Evolutionary conservation across 371 early-diverging fungal genomes (phyloP), one percentile per base, ranked within the genome.

Genomic region (Mortierella sp.): DNA sequence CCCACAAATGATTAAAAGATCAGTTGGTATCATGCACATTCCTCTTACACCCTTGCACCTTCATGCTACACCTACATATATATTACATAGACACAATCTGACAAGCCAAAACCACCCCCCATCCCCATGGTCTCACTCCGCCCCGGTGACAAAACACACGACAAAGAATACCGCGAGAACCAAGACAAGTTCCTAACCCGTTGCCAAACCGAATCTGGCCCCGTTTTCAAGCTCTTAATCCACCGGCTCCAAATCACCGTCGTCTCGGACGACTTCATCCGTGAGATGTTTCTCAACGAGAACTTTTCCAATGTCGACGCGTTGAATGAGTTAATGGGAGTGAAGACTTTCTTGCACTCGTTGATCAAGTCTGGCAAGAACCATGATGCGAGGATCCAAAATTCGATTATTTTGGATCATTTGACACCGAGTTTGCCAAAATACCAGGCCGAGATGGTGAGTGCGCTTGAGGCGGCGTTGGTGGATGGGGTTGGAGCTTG

Each of bases 131-230:
- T 51, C 7, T 51, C 81, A 8, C 58, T 81, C 24, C 63, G 72
- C 29, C 44, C 65, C 4, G 76, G 81, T 18, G 76, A 76, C 51
- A 54, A 55, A 21, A 76, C 81, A 11, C 81, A 81, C 44, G 81
- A 81, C 38, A 48, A 21, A 8, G 81, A 81, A 21, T 81, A 76
- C 74, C 24, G 46, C 24, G 76, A 76, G 3, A 74, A 81, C 27
- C 81, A 71, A 41, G 76, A 81, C 56, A 56, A 21, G 18, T 81
- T 81, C 35, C 21, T 81, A 2, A 10, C 5, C 14, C 56, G 76
- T 2, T 81, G 81, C 12, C 73, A 38, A 10, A 48, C 60, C 32
- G 74, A 51, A 35, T 56, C 35, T 18, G 81, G 81, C 1, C 68
- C 76, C 4, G 70, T 73, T 16, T 81, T 72, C 74, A 68, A 56